These are phyloP conservation scores for Pyronema omphalodes DNA, from an alignment of 495 filamentous ascomycete genomes.

Conservation along the genomic window DNA sequence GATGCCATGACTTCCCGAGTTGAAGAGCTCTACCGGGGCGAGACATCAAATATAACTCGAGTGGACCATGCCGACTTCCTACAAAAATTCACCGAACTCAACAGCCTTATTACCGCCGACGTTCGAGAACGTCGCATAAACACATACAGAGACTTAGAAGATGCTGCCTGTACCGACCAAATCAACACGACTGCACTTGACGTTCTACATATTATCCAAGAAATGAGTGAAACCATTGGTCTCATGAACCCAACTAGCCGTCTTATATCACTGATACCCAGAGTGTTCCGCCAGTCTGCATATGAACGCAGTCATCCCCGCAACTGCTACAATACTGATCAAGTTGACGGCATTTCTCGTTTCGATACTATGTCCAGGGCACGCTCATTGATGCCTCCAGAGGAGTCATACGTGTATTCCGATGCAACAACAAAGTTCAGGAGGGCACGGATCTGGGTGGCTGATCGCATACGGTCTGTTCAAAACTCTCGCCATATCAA, in stretches of 20 bases:
- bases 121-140: conserved; percentile 5
- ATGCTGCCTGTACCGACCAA: conserved; percentile 20
- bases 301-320: background rate
- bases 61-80: conserved; percentile 15
- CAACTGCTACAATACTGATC: background rate
- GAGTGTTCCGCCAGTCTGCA: conserved; percentile 2
- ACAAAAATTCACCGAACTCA: conserved; percentile 8
- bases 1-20: conserved; percentile 8
- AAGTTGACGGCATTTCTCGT: background rate
- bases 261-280: conserved; percentile 12
- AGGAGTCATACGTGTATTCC: conserved; percentile 4
- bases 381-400: conserved; percentile 4
- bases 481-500: conserved; percentile 21
- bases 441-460: conserved; percentile 13
- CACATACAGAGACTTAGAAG: conserved; percentile 10
- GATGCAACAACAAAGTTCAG: conserved; percentile 16
- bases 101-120: conserved; percentile 5
- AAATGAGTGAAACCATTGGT: conserved; percentile 10
- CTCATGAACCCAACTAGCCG: conserved; percentile 11
- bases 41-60: conserved; percentile 2
- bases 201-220: conserved; percentile 13
- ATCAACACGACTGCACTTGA: conserved; percentile 20
- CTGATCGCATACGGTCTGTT: conserved; percentile 10
- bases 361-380: conserved; percentile 1
- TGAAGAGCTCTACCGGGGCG: conserved; percentile 13